Base-by-base conservation (phyloP, 163 green algal genomes). In the Chlorella variabilis region DNA sequence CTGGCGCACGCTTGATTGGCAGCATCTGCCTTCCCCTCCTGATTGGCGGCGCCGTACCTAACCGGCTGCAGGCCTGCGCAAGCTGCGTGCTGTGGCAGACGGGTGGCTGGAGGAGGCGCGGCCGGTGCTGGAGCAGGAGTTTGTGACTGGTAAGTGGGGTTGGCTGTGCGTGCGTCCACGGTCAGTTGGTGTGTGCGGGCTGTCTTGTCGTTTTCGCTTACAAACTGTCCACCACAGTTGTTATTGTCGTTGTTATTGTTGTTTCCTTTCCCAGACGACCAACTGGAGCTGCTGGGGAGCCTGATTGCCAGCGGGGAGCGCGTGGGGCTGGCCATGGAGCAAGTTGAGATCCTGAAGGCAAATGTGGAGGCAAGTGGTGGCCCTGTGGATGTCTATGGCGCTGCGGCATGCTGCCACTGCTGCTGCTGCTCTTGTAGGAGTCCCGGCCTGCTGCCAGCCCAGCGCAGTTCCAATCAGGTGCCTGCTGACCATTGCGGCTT, bases 121-220 rank as follows among this genome's bases (percentile, higher is more conserved):
- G 33, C 81, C 84, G 0, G 69, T 89, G 59, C 49, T 89, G 45
- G 51, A 83, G 58, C 82, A 87, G 59, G 69, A 80, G 31, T 78
- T 71, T 74, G 78, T 88, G 21, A 82, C 76, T 2, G 71, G 71
- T 79, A 34, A 1, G 71, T n/a, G 51, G 3, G 7, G 42, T n/a
- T 38, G 29, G 61, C 11, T 34, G 21, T 48, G 34, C 15, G 9
- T 17, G 36, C 54, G 63, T n/a, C n/a, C n/a, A n/a, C n/a, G n/a
- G n/a, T n/a, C n/a, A n/a, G n/a, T n/a, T n/a, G n/a, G n/a, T n/a
- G n/a, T n/a, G n/a, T n/a, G n/a, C n/a, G n/a, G n/a, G n/a, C n/a
- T n/a, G n/a, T n/a, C n/a, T n/a, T n/a, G n/a, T n/a, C n/a, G n/a
- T n/a, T n/a, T n/a, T n/a, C n/a, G n/a, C n/a, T n/a, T n/a, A n/a